Conservation (phyloP, 352 stramenopile genomes). For the Thalassiosira oceanica region DNA sequence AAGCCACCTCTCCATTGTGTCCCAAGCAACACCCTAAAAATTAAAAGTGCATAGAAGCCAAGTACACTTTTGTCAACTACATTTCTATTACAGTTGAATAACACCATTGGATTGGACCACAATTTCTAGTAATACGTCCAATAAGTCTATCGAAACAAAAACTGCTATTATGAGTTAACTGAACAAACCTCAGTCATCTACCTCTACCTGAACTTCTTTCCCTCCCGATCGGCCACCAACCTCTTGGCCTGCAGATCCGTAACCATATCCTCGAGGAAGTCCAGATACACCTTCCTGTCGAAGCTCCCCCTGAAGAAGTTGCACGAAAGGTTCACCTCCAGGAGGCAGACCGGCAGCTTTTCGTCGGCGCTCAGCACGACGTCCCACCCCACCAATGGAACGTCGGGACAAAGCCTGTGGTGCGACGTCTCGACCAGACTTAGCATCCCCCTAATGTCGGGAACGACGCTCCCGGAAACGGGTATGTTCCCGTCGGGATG, state of each 20-base stretch:
- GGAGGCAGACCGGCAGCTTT: conserved; percentile 68
- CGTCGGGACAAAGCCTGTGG: conserved; percentile 68
- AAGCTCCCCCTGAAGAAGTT: conserved; percentile 65
- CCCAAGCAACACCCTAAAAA: too few species aligned
- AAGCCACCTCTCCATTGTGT: too few species aligned
- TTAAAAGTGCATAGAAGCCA: too few species aligned
- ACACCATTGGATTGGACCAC: too few species aligned
- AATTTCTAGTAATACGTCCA: too few species aligned
- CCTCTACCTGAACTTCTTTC: conserved; percentile 37
- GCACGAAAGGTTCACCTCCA: conserved; percentile 75
- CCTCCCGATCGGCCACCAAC: conserved; percentile 43
- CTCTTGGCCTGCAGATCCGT: conserved; percentile 52
- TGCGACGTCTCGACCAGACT: conserved; percentile 69
- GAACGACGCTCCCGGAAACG: conserved; percentile 58
- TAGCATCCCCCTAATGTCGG: conserved; percentile 67
- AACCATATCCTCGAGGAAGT: conserved; percentile 72
- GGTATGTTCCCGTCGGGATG: conserved; percentile 76
- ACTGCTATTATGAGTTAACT: too few species aligned
- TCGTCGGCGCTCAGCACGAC: conserved; percentile 68
- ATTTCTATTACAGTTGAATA: too few species aligned
- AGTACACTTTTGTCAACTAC: too few species aligned
- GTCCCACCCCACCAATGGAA: conserved; percentile 78
- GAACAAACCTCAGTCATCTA: too few species aligned
- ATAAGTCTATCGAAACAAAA: too few species aligned
- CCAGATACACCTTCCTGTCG: conserved; percentile 73